Evolutionary conservation across 148 eudicot genomes (phyloP).

Genomic region (Persicaria maculosa): DNA sequence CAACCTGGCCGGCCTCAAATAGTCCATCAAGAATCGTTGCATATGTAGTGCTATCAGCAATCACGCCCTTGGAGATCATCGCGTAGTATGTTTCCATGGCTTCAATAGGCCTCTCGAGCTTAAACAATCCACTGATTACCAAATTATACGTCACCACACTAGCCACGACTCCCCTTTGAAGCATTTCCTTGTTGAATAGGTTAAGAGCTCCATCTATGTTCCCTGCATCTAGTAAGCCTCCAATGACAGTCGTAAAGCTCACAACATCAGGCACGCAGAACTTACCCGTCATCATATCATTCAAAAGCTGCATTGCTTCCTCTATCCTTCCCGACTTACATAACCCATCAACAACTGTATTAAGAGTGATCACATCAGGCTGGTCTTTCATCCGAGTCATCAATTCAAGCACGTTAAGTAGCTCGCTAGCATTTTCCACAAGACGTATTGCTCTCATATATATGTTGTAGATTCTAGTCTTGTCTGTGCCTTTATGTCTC

Average conservation of each 20-base stretch:
- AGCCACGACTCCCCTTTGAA: constrained; percentile 48
- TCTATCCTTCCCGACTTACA: constrained; percentile 61
- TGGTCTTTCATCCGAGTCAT: constrained; percentile 63
- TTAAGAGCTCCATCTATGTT: constrained; percentile 44
- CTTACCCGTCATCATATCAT: constrained; percentile 71
- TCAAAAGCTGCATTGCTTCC: constrained; percentile 50
- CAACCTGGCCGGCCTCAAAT: constrained; percentile 39
- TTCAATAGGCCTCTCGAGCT: constrained; percentile 33
- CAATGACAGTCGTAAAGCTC: constrained; percentile 64
- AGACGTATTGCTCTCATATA: constrained; percentile 66
- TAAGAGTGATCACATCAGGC: constrained; percentile 74
- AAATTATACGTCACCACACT: constrained; percentile 73
- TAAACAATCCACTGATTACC: constrained; percentile 56
- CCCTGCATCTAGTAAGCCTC: constrained; percentile 52
- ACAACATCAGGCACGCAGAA: constrained; percentile 69
- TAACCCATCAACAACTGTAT: constrained; percentile 69
- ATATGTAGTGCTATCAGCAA: constrained; percentile 58
- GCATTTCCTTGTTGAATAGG: constrained; percentile 55
- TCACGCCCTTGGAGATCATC: constrained; percentile 40
- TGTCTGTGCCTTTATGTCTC: constrained; percentile 33
- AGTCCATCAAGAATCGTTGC: constrained; percentile 62
- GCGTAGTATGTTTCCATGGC: constrained; percentile 48
- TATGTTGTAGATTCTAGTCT: constrained; percentile 64
- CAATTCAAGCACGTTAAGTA: constrained; percentile 51
- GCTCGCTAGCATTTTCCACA: constrained; percentile 54